Base-by-base conservation (phyloP, 208 protist species). In the Leishmania tropica region DNA sequence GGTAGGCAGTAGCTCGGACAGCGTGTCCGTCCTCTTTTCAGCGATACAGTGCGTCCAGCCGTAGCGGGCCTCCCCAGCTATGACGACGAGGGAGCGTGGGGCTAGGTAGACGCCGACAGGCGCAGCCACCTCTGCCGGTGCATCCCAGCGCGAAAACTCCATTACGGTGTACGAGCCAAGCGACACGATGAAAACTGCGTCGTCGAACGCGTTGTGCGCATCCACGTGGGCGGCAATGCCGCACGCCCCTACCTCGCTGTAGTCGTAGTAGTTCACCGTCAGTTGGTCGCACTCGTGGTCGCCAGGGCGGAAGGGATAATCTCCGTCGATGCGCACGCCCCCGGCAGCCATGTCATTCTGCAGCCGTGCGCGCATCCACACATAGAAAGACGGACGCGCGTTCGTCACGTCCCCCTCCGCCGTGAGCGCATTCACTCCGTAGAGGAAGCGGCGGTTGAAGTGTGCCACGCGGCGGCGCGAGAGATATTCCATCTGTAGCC, bases 221-320 rank as follows among this genome's bases (percentile, higher is more conserved):
- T 96, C 93, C 3, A 96, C 93, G 81, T 96, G 93, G 5, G 89
- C 83, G 2, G 93, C 92, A 68, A 96, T 96, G 10, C 92, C 92
- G 37, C 88, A 87, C 60, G 86, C 79, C 0, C 83, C 79, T 24
- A 81, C 58, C n/a, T 80, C 85, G 21, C 71, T 78, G 82, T 92
- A 95, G 77, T 95, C 88, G 83, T 96, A 96, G 87, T 92, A 92
- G 81, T 96, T 96, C 67, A 94, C 88, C 1, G 93, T 96, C 17
- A 96, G 87, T 80, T 96, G 93, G 64, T 96, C 93, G 80, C 86
- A 95, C 40, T 73, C 71, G 67, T 78, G 75, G 67, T 74, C 53
- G 37, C 81, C 83, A 4, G 53, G 45, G 35, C n/a, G 17, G 17
- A 84, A 79, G 24, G 88, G 88, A 60, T 84, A 90, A 53, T 81